Conservation (phyloP, 805 yeast species). For the Sugiyamaella boreocaroliniensis region DNA sequence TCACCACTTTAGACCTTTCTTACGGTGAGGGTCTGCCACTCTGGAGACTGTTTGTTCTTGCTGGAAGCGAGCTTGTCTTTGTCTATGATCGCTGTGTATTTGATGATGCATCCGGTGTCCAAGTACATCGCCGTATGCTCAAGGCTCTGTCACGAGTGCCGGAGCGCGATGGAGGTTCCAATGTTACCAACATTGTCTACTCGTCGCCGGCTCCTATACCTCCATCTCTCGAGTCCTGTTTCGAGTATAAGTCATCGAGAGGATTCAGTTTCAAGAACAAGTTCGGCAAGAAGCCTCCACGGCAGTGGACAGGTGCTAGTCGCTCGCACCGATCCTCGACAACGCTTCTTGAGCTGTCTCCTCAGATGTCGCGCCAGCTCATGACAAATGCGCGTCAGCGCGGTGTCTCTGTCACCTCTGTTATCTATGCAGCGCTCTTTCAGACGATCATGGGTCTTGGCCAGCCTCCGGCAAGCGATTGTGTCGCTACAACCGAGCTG, state of each 20-base stretch:
- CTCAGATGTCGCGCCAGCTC: not conserved
- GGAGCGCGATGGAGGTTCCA: not conserved
- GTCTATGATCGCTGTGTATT: constrained; percentile 5
- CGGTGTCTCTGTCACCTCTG: constrained; percentile 3
- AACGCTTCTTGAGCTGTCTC: constrained; percentile 2
- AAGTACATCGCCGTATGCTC: not conserved
- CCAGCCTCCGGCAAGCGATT: not conserved
- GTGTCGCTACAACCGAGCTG: not conserved
- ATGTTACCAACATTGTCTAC: not conserved
- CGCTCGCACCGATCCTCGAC: not conserved
- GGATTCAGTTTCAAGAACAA: not conserved
- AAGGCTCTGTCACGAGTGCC: not conserved
- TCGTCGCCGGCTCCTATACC: not conserved
- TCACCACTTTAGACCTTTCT: not conserved
- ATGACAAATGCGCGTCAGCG: constrained; percentile 3
- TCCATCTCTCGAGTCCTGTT: not conserved
- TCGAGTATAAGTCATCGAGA: not conserved
- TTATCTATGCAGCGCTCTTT: constrained; percentile 6
- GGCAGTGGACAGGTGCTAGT: not conserved
- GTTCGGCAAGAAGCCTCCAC: not conserved
- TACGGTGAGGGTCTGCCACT: constrained; percentile 5
- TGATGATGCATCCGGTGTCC: constrained; percentile 5
- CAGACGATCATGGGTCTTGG: constrained; percentile 4
- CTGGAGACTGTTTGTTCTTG: constrained; percentile 9
- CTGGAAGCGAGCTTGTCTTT: constrained; percentile 1